Base-by-base conservation (phyloP, 352 stramenopile species). In the Pythium scleroteichum region DNA sequence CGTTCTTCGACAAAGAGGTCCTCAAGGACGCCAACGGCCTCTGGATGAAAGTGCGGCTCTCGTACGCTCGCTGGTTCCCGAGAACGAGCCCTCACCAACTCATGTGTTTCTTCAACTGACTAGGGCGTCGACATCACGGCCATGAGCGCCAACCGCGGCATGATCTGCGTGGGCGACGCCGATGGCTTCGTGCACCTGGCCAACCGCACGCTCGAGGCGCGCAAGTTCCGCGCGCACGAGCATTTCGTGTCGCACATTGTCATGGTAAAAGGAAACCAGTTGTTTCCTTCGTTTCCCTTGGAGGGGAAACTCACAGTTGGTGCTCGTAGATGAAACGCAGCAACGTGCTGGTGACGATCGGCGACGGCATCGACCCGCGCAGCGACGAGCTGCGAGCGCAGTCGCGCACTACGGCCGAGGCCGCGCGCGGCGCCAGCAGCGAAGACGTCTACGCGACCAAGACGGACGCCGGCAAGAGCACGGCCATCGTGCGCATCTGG, bases 1-100 rank as follows among this genome's bases (percentile, higher is more conserved):
- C 83, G 48, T 95, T 95, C 80, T 95, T 95, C 60, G 86, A 95
- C 65, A 90, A 90, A 64, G 86, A 95, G 57, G 78, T 92, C 24
- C 76, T 95, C 38, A 94, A 92, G 68, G 86, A 95, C 66, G 65
- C 65, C 23, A 90, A 75, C 73, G 86, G 82, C 0, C 74, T 85
- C 19, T 95, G 86, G 86, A 87, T 95, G 72, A 92, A 92, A 72
- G 86, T 94, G 53, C 47, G 65, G 23, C 1, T 19, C 38, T n/a
- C 23, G 17, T 20, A 46, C 12, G 1, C 26, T 17, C 35, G n/a
- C 24, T 58, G 41, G 10, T 3, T 9, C 20, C 17, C 22, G 33
- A 47, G 24, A 19, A 19, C n/a, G 26, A 54, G 26, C 13, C 7
- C 38, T 20, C 0, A 2, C 22, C 4, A 14, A 17, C 17, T 58